Base-by-base conservation (phyloP, 306 rosid genomes). In the Inga leiocalycina region DNA sequence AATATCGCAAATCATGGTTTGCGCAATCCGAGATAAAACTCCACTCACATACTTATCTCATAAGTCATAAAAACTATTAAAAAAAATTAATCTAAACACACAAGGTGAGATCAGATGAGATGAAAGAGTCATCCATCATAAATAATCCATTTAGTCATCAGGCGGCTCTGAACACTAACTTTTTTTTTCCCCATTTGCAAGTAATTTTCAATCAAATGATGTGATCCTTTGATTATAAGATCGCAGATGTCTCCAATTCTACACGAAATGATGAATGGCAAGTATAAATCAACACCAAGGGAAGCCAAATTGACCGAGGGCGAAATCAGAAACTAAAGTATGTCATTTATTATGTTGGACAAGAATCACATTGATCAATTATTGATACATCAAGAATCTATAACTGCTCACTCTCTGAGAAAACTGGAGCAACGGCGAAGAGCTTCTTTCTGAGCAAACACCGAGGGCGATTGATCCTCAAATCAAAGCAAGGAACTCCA, bases 371-470 rank as follows among this genome's bases (percentile, higher is more conserved):
- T 30, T 9, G 59, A 77, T 34, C 44, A 61, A 24, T 59, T 77
- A 22, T 17, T 4, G 20, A 19, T 52, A 52, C 79, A 54, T 75
- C 49, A n/a, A 17, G 62, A 41, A 12, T 17, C 76, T 81, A 81
- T 3, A 66, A 49, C 57, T 79, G 64, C 3, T 70, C 69, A 0
- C 8, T 79, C 24, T 69, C 77, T 0, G 57, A 45, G 52, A 88
- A 85, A 72, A 75, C 54, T 0, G 89, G 90, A 30, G 72, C 70
- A 62, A 82, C 86, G 0, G 86, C 91, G 1, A 80, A 74, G n/a
- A 86, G 75, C 72, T 84, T 88, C 85, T 84, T 88, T 15, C 84
- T 35, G 35, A 22, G 62, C 3, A 90, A 52, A 70, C 85, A 80
- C 1, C 20, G 51, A 12, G 91, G 88, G 62, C 74, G 79, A 72